Percentiles rank a stretch among this genome's conserved stretches.
phyloP scores from a whole-genome alignment of 1,284 basidiomycete genomes.

The Fistulinella cinereoalba region DNA sequence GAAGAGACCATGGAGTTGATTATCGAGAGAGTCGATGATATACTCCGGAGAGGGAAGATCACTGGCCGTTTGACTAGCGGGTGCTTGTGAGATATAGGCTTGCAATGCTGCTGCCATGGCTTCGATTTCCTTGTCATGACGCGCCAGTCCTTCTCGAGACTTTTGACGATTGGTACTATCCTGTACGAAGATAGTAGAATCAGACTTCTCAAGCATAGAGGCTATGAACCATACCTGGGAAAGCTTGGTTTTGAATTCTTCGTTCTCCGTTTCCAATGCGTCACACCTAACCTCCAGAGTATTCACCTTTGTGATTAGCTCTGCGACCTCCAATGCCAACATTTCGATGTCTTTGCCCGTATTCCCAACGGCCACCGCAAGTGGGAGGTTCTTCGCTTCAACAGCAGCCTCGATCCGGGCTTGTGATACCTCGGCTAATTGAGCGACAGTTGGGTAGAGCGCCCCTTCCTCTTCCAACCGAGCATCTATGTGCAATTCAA shows the following conservation, averaged over 20 bases:
- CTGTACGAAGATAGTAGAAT: slow-evolving; percentile 9
- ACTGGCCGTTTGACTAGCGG: slow-evolving; percentile 24
- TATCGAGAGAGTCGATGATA: slow-evolving; percentile 41
- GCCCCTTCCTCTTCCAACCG: slow-evolving; percentile 34
- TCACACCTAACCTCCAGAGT: slow-evolving; percentile 28
- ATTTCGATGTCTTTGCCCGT: slow-evolving; percentile 38
- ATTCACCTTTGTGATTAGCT: slow-evolving; percentile 34
- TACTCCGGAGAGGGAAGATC: slow-evolving; percentile 39
- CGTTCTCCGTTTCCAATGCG: slow-evolving; percentile 34
- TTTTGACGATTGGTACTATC: slow-evolving; percentile 11
- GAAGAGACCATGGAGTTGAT: slow-evolving; percentile 38
- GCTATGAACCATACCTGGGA: slow-evolving; percentile 27
- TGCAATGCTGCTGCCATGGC: slow-evolving; percentile 43
- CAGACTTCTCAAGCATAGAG: neutral
- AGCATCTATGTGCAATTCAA: slow-evolving; percentile 39
- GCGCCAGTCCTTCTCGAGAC: slow-evolving; percentile 14
- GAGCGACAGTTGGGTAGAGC: slow-evolving; percentile 19
- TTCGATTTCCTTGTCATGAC: slow-evolving; percentile 32
- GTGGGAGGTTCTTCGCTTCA: slow-evolving; percentile 17
- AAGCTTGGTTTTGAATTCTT: slow-evolving; percentile 26
- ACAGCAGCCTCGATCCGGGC: slow-evolving; percentile 26
- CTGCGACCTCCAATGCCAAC: slow-evolving; percentile 39
- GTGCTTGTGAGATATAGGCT: slow-evolving; percentile 36
- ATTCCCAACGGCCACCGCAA: slow-evolving; percentile 18
- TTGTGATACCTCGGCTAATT: slow-evolving; percentile 12